A percentile compares a stretch with the other conserved stretches of the same genome.
These are phyloP conservation scores for Diplocarpon mali DNA, from an alignment of 2,329 filamentous ascomycete species.

Conservation along the genomic window DNA sequence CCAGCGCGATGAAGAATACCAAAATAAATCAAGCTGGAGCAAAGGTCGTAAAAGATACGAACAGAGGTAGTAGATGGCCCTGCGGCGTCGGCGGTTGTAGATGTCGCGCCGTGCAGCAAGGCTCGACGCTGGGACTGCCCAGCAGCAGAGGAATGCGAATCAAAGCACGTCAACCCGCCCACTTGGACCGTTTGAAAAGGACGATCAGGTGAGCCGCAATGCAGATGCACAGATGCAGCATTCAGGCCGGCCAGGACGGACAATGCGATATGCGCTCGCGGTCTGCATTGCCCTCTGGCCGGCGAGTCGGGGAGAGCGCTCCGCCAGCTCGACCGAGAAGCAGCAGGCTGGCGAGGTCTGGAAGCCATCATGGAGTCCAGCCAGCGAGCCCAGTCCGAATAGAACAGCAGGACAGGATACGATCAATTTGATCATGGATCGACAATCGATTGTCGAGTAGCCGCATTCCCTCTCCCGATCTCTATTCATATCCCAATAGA, in stretches of 20 bases:
- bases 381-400: too few relatives aligned
- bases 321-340: too few relatives aligned
- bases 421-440: neutral
- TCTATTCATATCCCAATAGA: too few relatives aligned
- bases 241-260: neutral
- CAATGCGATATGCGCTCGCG: conserved; percentile 1
- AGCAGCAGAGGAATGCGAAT: neutral
- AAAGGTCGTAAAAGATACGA: too few relatives aligned
- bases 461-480: neutral
- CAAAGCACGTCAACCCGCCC: neutral
- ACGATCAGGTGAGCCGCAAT: neutral
- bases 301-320: too few relatives aligned
- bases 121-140: neutral
- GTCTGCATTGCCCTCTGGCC: neutral
- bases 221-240: neutral
- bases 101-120: neutral
- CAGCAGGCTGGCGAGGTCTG: too few relatives aligned
- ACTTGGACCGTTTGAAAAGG: neutral
- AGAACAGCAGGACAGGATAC: conserved; percentile 2
- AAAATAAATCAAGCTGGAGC: conserved; percentile 2
- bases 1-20: conserved; percentile 2
- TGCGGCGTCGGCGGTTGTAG: neutral
- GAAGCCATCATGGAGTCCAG: too few relatives aligned
- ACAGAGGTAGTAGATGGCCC: neutral
- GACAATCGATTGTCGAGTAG: conserved; percentile 4